Base-by-base conservation (phyloP, 2,329 filamentous ascomycete species). In the Purpureocillium lavendulum region DNA sequence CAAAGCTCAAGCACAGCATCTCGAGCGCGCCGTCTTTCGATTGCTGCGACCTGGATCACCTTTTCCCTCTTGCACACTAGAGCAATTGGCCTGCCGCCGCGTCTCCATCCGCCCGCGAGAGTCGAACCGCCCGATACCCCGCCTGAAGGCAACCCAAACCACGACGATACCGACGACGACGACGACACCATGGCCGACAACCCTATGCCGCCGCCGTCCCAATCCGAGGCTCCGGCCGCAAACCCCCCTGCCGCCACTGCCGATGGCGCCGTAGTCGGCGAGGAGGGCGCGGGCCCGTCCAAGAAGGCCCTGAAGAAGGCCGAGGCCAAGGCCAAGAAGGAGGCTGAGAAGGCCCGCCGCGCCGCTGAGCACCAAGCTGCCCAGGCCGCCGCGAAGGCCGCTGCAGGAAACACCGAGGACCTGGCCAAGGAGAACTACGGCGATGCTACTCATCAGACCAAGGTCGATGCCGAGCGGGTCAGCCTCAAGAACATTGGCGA, bases 261-360 rank as follows among this genome's bases (percentile, higher is more conserved):
- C 14, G 33, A 17, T 36, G 13, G 16, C 36, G 16, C 21, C 14
- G 38, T 17, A 11, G 32, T 32, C 7, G 28, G 35, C 31, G 30
- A 17, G 2, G n/a, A 28, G 10, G 33, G 17, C 12, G 29, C 24
- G n/a, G 39, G 33, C 4, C 39, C 42, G 35, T 51, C 48, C 12
- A 51, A 94, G 68, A 89, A 82, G 64, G 87, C 80, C 13, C 67
- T 83, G 48, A 94, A 94, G 70, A 94, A 94, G 70, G 81, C 84
- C 34, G 83, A 84, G 52, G 75, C 75, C 46, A 94, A 94, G 67
- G 86, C 89, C 21, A 88, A 88, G 67, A 89, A 90, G 60, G 89
- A 94, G 65, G 85, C 84, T 11, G 73, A 80, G 58, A 94, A 94
- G 64, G 84, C 84, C 54, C 59, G 76, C 59, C 66, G 80, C 62